Evolutionary conservation across 2,329 filamentous ascomycete species (phyloP).

Genomic region (Trichoderma citrinoviride): DNA sequence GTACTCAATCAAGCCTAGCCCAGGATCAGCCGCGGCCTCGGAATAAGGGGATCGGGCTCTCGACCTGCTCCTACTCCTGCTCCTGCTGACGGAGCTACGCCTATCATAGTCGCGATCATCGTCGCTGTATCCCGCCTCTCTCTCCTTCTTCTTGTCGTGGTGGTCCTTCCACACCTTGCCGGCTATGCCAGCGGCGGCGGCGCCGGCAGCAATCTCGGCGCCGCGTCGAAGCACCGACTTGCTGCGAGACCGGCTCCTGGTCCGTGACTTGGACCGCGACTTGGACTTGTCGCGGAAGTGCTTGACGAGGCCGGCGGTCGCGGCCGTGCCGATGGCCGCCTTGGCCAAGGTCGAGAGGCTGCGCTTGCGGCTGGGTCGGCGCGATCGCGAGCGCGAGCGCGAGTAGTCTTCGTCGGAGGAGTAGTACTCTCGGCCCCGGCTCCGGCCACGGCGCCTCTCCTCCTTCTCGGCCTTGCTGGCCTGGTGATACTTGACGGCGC

Average conservation of each 20-base stretch:
- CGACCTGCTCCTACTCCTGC: conserved; percentile 50
- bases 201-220: conserved; percentile 60
- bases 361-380: conserved; percentile 45
- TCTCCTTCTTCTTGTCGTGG: conserved; percentile 57
- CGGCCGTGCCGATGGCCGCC: conserved; percentile 56
- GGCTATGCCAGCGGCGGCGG: conserved; percentile 58
- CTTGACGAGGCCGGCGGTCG: conserved; percentile 57
- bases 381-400: conserved; percentile 38
- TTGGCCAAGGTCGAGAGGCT: conserved; percentile 53
- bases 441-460: conserved; percentile 55
- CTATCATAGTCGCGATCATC: conserved; percentile 38
- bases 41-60: conserved; percentile 49
- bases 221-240: conserved; percentile 51
- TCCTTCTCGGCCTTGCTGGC: conserved; percentile 60
- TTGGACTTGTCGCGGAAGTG: conserved; percentile 55
- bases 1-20: conserved; percentile 68
- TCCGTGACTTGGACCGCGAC: conserved; percentile 33
- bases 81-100: conserved; percentile 35
- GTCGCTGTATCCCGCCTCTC: conserved; percentile 32
- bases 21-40: conserved; percentile 58
- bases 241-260: conserved; percentile 40
- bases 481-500: conserved; percentile 63
- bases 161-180: conserved; percentile 60
- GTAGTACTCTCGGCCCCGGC: conserved; percentile 45
- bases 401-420: conserved; percentile 45